Percentiles rank a stretch among this genome's conserved stretches.
phyloP scores from a whole-genome alignment of 768 basidiomycete species.

The Udeniomyces megalosporus region DNA sequence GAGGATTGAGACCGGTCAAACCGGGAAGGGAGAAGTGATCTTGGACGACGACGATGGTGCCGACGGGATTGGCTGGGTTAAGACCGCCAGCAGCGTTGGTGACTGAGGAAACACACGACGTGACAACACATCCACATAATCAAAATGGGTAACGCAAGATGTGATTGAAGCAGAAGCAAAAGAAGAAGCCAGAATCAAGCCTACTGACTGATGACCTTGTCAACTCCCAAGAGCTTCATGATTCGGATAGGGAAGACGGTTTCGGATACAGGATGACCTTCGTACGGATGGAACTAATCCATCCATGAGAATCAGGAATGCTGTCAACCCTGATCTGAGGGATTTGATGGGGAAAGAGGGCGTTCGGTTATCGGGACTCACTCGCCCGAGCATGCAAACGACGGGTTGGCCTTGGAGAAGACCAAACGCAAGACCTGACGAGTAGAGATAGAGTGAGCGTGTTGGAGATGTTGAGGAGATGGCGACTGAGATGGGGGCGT shows the following conservation, averaged over 20 bases:
- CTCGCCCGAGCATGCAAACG: slow-evolving; percentile 77
- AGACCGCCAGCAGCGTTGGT: slow-evolving; percentile 79
- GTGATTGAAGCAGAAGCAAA: no score
- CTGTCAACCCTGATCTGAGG: no score
- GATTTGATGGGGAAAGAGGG: no score
- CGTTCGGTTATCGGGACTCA: slow-evolving; percentile 28
- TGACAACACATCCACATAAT: no score
- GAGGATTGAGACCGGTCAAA: slow-evolving; percentile 44
- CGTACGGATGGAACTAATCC: slow-evolving; percentile 53
- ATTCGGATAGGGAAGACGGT: slow-evolving; percentile 65
- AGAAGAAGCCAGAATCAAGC: neutral
- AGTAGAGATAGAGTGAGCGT: no score
- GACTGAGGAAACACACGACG: no score
- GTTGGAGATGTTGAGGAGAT: neutral
- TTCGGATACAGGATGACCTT: slow-evolving; percentile 54
- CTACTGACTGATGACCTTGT: slow-evolving; percentile 53
- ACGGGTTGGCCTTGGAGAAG: slow-evolving; percentile 56
- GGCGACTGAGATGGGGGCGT: no score
- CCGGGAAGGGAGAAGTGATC: slow-evolving; percentile 74
- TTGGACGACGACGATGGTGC: slow-evolving; percentile 68
- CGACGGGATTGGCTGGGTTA: slow-evolving; percentile 54
- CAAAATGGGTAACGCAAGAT: no score
- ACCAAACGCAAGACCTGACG: slow-evolving; percentile 50
- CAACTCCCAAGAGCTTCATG: slow-evolving; percentile 61
- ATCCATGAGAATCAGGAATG: neutral